phyloP scores from a whole-genome alignment of 192 early-diverging fungal species.

The Entomortierella lignicola region DNA sequence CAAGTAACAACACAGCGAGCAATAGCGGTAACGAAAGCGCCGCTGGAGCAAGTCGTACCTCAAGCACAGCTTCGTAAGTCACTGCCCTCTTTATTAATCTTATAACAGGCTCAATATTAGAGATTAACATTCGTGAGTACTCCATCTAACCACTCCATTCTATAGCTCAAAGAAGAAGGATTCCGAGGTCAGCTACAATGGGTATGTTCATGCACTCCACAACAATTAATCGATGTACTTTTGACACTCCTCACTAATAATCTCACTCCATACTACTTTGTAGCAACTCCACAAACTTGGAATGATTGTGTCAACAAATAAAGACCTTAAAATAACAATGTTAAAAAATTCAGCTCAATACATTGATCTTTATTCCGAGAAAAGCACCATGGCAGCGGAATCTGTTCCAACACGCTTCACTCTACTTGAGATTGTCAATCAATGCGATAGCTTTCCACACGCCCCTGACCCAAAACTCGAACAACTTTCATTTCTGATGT shows the following conservation, averaged over 20 bases:
- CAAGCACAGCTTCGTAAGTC: constrained; percentile 16
- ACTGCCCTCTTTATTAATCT: too few species aligned
- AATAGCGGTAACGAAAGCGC: not conserved
- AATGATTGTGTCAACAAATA: constrained; percentile 9
- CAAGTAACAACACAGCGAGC: not conserved
- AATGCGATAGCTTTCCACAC: constrained; percentile 64
- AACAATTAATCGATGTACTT: not conserved
- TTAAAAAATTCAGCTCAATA: too few species aligned
- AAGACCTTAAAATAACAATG: too few species aligned
- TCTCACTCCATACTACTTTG: not conserved
- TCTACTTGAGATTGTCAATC: constrained; percentile 56
- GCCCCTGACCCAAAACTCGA: constrained; percentile 10
- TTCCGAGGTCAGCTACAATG: constrained; percentile 37
- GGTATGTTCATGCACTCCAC: not conserved
- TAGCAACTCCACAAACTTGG: constrained; percentile 45
- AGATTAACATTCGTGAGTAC: too few species aligned
- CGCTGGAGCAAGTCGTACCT: not conserved
- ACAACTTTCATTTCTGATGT: constrained; percentile 27
- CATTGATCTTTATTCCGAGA: too few species aligned
- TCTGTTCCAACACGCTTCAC: constrained; percentile 5
- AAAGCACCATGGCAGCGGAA: not conserved
- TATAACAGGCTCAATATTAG: too few species aligned
- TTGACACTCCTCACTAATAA: not conserved
- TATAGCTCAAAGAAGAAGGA: constrained; percentile 44
- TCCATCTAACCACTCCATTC: too few species aligned